These are phyloP conservation scores for Akanthomyces dipterigenus DNA, from an alignment of 2,329 filamentous ascomycete species.

Conservation along the genomic window DNA sequence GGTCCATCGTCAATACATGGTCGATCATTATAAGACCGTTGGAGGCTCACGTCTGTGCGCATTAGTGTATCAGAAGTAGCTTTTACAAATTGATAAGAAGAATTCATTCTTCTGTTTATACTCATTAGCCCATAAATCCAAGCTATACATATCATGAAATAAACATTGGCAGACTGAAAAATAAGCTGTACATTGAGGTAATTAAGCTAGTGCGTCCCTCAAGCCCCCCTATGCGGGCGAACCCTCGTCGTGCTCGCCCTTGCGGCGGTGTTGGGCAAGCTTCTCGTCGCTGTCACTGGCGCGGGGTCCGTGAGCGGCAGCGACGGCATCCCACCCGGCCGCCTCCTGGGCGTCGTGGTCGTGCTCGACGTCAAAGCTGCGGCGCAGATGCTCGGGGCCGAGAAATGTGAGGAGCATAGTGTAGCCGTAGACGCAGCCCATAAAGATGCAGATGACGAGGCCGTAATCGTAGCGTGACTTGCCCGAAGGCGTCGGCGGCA, in stretches of 20 bases:
- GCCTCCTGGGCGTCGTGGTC: constrained; percentile 42
- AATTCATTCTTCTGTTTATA: neutral
- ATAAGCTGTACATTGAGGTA: neutral
- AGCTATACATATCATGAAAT: neutral
- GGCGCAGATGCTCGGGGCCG: constrained; percentile 49
- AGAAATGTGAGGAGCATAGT: constrained; percentile 56
- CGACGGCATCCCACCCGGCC: constrained; percentile 32
- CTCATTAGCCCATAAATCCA: neutral
- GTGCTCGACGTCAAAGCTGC: constrained; percentile 44
- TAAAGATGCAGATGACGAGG: constrained; percentile 83
- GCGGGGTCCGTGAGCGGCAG: constrained; percentile 5
- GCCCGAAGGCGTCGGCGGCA: constrained; percentile 47
- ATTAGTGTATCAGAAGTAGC: neutral
- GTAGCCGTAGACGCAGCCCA: constrained; percentile 71
- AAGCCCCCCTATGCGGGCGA: neutral
- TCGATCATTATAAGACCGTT: too few relatives aligned
- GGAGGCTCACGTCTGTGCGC: neutral
- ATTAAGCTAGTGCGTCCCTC: neutral
- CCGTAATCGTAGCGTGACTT: constrained; percentile 64
- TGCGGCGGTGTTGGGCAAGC: neutral
- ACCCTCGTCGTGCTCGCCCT: neutral
- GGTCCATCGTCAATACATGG: neutral
- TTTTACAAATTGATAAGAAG: neutral
- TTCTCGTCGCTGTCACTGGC: constrained; percentile 2
- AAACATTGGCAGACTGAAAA: neutral